phyloP scores from a whole-genome alignment of 2,329 filamentous ascomycete species.

The Coniella vitis region DNA sequence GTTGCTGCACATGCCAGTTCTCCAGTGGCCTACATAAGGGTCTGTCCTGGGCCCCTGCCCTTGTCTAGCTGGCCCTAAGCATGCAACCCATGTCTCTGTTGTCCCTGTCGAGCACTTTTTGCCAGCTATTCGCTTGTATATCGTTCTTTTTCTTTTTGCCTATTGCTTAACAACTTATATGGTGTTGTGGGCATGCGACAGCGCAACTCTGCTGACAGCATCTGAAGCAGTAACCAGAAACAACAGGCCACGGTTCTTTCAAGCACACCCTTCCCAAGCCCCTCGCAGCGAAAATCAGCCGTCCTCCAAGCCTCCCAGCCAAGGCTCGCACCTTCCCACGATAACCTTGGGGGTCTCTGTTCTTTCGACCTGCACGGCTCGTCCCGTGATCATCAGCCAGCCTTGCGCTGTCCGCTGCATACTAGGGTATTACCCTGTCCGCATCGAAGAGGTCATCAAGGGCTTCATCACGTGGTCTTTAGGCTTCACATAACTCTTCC shows the following conservation, averaged over 20 bases:
- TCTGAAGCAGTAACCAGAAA: background rate
- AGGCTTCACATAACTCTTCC: slow-evolving; percentile 13
- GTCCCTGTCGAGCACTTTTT: background rate
- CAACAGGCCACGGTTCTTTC: too few relatives aligned
- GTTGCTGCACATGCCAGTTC: background rate
- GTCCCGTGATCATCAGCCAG: slow-evolving; percentile 1
- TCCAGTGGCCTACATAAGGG: slow-evolving; percentile 1
- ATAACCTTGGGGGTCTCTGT: too few relatives aligned
- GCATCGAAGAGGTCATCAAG: slow-evolving; percentile 11
- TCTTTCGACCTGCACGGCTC: background rate
- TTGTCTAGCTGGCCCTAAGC: background rate
- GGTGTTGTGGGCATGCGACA: too few relatives aligned
- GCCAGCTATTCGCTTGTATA: background rate
- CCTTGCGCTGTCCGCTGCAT: background rate
- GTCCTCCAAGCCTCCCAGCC: too few relatives aligned
- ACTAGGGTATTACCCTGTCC: slow-evolving; percentile 16
- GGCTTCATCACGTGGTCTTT: slow-evolving; percentile 13
- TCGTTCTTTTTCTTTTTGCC: background rate
- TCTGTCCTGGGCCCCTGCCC: slow-evolving; percentile 1
- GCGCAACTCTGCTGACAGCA: background rate
- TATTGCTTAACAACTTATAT: too few relatives aligned
- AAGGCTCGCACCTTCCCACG: background rate
- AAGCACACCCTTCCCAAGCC: background rate
- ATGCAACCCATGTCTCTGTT: slow-evolving; percentile 4
- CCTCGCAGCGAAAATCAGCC: background rate